These are phyloP conservation scores for Neurospora sp. DNA, from an alignment of 495 filamentous ascomycete species.

Conservation along the genomic window DNA sequence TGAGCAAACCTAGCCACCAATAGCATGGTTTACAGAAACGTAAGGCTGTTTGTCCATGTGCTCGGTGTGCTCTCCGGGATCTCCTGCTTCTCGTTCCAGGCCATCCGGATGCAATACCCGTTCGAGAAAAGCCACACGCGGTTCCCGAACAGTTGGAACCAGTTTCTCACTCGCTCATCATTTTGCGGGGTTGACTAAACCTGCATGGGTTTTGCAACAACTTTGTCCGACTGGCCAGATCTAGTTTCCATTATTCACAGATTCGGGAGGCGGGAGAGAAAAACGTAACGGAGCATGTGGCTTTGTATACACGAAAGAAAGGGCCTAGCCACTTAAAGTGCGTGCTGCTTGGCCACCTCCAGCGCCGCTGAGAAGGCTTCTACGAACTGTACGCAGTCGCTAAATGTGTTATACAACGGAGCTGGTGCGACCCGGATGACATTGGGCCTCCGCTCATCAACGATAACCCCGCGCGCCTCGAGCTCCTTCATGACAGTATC, in stretches of 20 bases:
- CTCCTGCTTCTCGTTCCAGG: not conserved
- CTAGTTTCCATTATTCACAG: not conserved
- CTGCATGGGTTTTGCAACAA: not conserved
- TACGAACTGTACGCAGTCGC: constrained; percentile 70
- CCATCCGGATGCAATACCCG: not conserved
- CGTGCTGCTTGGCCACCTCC: constrained; percentile 11
- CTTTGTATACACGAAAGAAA: not conserved
- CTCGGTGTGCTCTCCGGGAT: not conserved
- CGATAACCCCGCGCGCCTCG: constrained; percentile 60
- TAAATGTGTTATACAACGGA: constrained; percentile 79
- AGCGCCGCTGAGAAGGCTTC: constrained; percentile 49
- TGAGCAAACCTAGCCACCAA: not conserved
- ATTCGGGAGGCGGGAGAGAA: not conserved
- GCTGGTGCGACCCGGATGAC: constrained; percentile 89
- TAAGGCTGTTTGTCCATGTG: not conserved
- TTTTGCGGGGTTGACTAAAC: not conserved
- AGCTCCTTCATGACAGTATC: constrained; percentile 57
- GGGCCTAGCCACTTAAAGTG: not conserved
- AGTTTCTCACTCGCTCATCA: not conserved
- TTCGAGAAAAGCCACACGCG: not conserved
- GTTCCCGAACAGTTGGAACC: not conserved
- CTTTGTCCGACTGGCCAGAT: not conserved
- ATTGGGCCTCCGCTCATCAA: constrained; percentile 83
- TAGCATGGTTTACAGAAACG: not conserved
- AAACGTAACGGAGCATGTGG: not conserved